These are phyloP conservation scores for Cicer cuneatum DNA, from an alignment of 306 rosid genomes.

Conservation along the genomic window DNA sequence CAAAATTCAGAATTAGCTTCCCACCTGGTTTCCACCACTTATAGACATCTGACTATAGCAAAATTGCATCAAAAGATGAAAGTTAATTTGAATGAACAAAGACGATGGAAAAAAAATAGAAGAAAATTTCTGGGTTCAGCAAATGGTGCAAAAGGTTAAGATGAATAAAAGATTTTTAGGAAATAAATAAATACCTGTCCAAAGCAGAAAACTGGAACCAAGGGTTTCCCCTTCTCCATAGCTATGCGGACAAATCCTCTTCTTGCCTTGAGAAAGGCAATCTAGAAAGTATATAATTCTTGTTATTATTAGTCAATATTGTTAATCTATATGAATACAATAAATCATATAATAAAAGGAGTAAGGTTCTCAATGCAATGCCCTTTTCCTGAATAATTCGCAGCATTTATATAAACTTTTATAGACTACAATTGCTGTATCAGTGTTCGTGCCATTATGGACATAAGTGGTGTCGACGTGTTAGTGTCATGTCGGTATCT, in stretches of 20 bases:
- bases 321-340: conserved; percentile 19
- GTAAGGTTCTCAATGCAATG: background rate
- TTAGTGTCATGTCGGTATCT: too few species aligned
- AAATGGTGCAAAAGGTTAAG: conserved; percentile 35
- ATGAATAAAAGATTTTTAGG: background rate
- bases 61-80: conserved; percentile 30
- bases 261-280: conserved; percentile 81
- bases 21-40: conserved; percentile 97
- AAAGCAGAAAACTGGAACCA: conserved; percentile 96
- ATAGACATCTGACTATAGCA: conserved; percentile 72
- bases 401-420: background rate
- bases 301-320: conserved; percentile 26
- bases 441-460: too few species aligned
- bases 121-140: background rate
- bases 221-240: conserved; percentile 72
- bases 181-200: conserved; percentile 73
- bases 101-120: background rate
- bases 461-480: too few species aligned
- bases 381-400: background rate
- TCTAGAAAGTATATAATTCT: conserved; percentile 51
- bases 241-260: conserved; percentile 94
- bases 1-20: conserved; percentile 67
- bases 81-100: conserved; percentile 38
- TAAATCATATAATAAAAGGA: conserved; percentile 16
- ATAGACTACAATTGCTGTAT: background rate